Conservation (phyloP, 129 eudicot species). For the Escallonia herrerae region DNA sequence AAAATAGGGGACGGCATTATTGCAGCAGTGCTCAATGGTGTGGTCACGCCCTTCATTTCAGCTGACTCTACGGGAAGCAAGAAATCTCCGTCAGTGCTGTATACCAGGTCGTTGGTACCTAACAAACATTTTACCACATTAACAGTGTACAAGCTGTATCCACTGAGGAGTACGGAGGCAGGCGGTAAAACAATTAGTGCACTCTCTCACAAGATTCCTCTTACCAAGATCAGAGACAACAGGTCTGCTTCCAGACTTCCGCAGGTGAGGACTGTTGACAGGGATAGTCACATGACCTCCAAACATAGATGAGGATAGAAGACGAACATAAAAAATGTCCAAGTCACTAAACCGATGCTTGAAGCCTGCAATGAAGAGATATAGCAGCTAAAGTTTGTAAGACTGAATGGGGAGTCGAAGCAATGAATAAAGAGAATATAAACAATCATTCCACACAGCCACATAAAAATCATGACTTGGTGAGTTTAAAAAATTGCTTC, state of each 20-base stretch:
- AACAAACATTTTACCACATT: neutral
- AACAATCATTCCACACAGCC: no score
- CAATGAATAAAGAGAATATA: no score
- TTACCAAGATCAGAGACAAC: constrained; percentile 72
- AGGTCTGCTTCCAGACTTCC: constrained; percentile 90
- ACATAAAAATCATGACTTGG: no score
- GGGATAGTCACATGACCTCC: constrained; percentile 69
- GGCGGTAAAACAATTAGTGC: constrained; percentile 2
- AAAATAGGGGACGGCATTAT: constrained; percentile 85
- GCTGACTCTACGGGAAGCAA: constrained; percentile 32
- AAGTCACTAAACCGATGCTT: constrained; percentile 5
- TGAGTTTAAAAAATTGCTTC: no score
- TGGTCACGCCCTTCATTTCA: constrained; percentile 75
- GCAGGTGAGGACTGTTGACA: constrained; percentile 83
- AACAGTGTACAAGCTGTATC: neutral
- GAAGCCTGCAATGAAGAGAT: constrained; percentile 27
- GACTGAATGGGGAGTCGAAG: no score
- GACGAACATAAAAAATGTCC: constrained; percentile 1
- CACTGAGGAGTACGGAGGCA: neutral
- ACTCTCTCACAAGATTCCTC: neutral
- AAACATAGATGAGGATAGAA: constrained; percentile 72
- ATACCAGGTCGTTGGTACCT: constrained; percentile 32
- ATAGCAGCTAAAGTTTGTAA: neutral
- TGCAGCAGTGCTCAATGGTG: constrained; percentile 58
- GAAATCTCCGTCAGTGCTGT: constrained; percentile 38